Percentiles rank a stretch among this genome's conserved stretches.
Conservation (phyloP, 257 asterid species). For the Datura wrightii region DNA sequence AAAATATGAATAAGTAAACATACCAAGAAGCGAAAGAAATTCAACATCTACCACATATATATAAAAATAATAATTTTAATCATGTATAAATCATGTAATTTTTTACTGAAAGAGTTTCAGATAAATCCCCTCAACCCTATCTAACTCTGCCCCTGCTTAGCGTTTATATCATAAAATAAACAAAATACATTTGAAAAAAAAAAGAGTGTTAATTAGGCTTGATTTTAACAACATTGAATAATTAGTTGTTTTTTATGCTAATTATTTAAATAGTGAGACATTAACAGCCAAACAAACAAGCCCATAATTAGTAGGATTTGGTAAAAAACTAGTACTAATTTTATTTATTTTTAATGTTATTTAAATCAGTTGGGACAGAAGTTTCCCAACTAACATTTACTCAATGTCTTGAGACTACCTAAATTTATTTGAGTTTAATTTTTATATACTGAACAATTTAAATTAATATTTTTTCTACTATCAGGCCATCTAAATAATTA, state of each 20-base stretch:
- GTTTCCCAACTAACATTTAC: background rate
- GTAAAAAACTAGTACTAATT: background rate
- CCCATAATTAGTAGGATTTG: background rate
- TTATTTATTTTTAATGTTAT: background rate
- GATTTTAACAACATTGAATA: background rate
- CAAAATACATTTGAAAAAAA: background rate
- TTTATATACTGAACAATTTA: background rate
- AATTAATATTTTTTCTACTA: background rate
- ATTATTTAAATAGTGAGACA: background rate
- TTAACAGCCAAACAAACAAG: constrained; percentile 14
- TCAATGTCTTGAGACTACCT: background rate
- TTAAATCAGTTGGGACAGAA: background rate
- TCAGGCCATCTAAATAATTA: background rate
- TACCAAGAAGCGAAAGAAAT: too few species aligned
- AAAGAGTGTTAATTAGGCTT: background rate
- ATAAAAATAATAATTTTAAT: too few species aligned
- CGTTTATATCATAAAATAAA: background rate
- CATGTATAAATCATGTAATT: too few species aligned
- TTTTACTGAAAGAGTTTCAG: too few species aligned
- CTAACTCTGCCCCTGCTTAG: too few species aligned
- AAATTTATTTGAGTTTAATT: background rate
- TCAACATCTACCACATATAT: background rate
- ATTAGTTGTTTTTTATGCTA: background rate
- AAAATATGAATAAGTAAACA: too few species aligned
- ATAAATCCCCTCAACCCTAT: too few species aligned